Conservation (phyloP, 1,284 basidiomycete species). For the Golubevia sp. region DNA sequence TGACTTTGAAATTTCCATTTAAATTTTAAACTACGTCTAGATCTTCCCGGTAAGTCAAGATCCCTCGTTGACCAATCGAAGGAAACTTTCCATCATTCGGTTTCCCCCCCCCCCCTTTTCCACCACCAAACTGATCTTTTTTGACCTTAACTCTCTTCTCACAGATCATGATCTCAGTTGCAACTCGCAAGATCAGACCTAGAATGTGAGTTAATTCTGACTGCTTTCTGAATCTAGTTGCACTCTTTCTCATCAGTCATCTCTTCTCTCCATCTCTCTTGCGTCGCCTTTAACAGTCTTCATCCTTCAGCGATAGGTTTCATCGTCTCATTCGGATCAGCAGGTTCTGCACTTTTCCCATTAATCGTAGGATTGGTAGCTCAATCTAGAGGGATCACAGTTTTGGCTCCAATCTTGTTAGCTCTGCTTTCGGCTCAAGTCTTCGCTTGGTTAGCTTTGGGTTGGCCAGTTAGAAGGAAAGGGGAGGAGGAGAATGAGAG, state of each 20-base stretch:
- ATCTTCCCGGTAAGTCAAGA: too few relatives aligned
- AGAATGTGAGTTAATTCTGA: constrained; percentile 4
- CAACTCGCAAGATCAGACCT: constrained; percentile 20
- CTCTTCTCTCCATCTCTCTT: too few relatives aligned
- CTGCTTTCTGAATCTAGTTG: too few relatives aligned
- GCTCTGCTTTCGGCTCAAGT: constrained; percentile 22
- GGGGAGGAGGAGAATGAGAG: background rate
- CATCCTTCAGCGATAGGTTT: constrained; percentile 31
- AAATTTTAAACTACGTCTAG: too few relatives aligned
- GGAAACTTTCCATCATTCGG: too few relatives aligned
- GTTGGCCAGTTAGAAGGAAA: background rate
- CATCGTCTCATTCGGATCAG: constrained; percentile 22
- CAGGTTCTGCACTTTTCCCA: constrained; percentile 32
- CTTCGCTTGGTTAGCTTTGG: constrained; percentile 13
- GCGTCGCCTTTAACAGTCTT: too few relatives aligned
- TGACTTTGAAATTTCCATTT: too few relatives aligned
- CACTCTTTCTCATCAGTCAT: too few relatives aligned
- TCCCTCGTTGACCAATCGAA: too few relatives aligned
- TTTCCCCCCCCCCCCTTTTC: too few relatives aligned
- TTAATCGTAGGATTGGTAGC: constrained; percentile 27
- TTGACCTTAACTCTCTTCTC: background rate
- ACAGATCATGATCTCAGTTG: constrained; percentile 19
- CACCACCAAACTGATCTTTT: too few relatives aligned
- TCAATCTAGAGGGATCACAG: constrained; percentile 25
- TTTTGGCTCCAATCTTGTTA: constrained; percentile 29